Percentiles rank a stretch among this genome's conserved stretches.
phyloP scores from a whole-genome alignment of 2,329 filamentous ascomycete genomes.

The Colletotrichum chrysophilum region DNA sequence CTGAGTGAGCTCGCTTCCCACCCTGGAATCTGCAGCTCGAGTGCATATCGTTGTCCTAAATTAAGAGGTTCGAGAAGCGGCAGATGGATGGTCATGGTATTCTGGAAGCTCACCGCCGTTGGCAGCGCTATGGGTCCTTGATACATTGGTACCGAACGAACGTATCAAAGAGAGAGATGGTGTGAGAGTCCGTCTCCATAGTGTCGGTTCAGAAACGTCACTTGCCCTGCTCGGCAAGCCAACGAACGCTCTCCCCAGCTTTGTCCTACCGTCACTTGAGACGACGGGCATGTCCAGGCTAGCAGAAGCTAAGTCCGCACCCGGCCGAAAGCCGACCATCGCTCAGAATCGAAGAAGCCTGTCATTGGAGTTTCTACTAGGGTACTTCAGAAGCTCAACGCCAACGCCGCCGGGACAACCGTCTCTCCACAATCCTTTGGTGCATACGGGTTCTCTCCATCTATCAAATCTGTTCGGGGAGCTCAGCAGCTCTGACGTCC shows the following conservation, averaged over 20 bases:
- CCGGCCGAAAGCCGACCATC: background rate
- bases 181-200: background rate
- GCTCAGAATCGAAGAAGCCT: background rate
- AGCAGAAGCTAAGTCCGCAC: background rate
- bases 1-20: background rate
- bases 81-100: background rate
- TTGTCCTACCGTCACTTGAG: conserved; percentile 6
- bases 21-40: background rate
- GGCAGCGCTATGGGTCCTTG: background rate
- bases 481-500: background rate
- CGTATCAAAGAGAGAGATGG: conserved; percentile 2
- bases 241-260: background rate
- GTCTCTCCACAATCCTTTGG: background rate
- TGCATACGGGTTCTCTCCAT: background rate
- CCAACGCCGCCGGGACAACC: background rate
- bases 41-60: conserved; percentile 1
- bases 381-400: background rate
- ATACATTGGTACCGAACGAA: background rate
- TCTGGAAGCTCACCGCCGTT: conserved; percentile 20
- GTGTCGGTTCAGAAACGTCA: background rate
- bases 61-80: conserved; percentile 20
- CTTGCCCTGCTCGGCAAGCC: background rate
- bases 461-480: background rate
- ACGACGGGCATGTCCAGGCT: background rate
- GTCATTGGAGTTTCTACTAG: background rate